phyloP scores from a whole-genome alignment of 2,329 filamentous ascomycete species.

The Aspergillus pseudoterreus region DNA sequence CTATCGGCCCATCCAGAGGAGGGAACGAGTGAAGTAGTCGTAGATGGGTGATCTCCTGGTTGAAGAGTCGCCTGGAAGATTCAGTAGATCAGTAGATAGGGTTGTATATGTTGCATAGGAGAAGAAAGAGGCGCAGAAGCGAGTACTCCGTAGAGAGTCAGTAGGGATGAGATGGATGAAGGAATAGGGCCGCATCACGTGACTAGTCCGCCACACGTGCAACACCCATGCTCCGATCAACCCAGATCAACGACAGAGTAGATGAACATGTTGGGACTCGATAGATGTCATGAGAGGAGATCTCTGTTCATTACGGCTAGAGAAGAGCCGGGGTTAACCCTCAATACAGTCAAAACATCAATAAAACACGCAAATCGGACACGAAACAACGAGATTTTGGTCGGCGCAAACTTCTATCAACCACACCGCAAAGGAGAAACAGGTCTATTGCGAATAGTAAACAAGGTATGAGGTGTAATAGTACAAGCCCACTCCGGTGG shows the following conservation, averaged over 20 bases:
- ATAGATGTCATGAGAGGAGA: conserved; percentile 18
- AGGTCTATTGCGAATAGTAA: conserved; percentile 33
- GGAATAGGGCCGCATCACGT: too few species aligned
- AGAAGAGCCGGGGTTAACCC: neutral
- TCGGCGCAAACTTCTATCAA: conserved; percentile 20
- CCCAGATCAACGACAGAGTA: too few species aligned
- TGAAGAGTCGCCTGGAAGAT: too few species aligned
- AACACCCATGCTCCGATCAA: too few species aligned
- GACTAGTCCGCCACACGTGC: too few species aligned
- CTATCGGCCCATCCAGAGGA: neutral
- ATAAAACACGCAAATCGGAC: neutral
- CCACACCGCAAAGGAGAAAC: conserved; percentile 19
- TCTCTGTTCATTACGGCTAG: conserved; percentile 23
- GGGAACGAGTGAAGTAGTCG: neutral
- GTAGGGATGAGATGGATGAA: too few species aligned
- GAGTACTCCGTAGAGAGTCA: too few species aligned
- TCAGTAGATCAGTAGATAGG: too few species aligned
- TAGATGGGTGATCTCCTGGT: neutral
- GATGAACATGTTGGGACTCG: too few species aligned
- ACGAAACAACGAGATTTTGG: conserved; percentile 8
- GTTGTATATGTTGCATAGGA: too few species aligned
- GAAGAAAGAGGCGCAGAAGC: too few species aligned
- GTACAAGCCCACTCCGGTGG: conserved; percentile 34
- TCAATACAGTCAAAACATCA: neutral
- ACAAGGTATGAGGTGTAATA: conserved; percentile 31